Base-by-base conservation (phyloP, 192 early-diverging fungal genomes). In the Podila clonocystis region DNA sequence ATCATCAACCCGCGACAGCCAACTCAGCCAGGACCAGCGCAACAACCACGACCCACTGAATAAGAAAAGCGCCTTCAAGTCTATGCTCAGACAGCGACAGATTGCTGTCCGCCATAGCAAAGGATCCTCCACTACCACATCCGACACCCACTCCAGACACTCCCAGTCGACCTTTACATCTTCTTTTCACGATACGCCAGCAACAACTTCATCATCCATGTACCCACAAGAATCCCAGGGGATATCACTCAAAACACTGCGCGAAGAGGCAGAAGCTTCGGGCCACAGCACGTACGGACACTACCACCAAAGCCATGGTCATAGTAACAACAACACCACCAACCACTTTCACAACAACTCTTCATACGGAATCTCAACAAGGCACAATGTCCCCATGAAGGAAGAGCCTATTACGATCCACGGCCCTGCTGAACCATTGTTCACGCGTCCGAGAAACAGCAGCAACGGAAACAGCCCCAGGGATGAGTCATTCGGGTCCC, bases 81-180 rank as follows among this genome's bases (percentile, higher is more conserved):
- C 72, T 26, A 68, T 68, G 65, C 62, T 73, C 5, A 63, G 71
- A n/a, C 77, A 80, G 31, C 65, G 67, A 33, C 70, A 80, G 50
- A 63, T 58, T 15, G 57, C 61, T 20, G 38, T 80, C 38, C 63
- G 77, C n/a, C 72, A 57, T 28, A 62, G 73, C 13, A 62, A 64
- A 31, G 67, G 60, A 5, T 73, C 66, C 0, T 72, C 70, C 12
- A 9, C 58, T 8, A 24, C 49, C 5, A 41, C 19, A 12, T 68
- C 65, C 7, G 70, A 73, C 20, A 73, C 70, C 22, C 70, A 57
- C 2, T 73, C 77, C 9, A 15, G 68, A 36, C 60, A 66, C 15
- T 68, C 77, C 0, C 36, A 9, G 20, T 38, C 65, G 8, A 36
- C 65, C 19, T 19, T 30, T 61, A 24, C 17, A 7, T 31, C 59